phyloP scores from a whole-genome alignment of 768 basidiomycete genomes.

The Hirschioporus abietinus region DNA sequence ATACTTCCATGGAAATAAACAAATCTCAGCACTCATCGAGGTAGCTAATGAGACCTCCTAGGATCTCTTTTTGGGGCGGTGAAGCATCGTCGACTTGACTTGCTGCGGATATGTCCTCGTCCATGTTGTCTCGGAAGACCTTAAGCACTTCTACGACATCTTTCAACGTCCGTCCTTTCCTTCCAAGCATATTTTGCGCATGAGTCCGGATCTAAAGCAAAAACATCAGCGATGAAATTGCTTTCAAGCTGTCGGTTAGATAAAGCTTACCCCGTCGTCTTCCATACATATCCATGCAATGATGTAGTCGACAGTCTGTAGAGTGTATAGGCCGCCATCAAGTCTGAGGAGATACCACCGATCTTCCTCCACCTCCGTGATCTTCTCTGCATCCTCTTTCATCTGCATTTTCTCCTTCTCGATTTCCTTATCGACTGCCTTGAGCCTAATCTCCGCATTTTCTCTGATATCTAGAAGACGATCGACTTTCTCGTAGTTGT shows the following conservation, averaged over 20 bases:
- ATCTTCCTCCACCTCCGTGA: constrained; percentile 61
- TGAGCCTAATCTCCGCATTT: constrained; percentile 54
- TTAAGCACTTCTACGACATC: constrained; percentile 69
- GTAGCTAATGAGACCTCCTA: constrained; percentile 62
- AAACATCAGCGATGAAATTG: constrained; percentile 5
- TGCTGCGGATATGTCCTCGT: constrained; percentile 37
- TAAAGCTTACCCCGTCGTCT: constrained; percentile 82
- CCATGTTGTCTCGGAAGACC: constrained; percentile 70
- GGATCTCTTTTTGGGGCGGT: constrained; percentile 59
- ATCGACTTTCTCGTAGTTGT: constrained; percentile 90
- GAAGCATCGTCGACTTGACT: constrained; percentile 26
- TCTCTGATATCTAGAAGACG: constrained; percentile 87
- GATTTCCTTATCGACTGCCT: constrained; percentile 59
- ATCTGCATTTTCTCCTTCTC: constrained; percentile 61
- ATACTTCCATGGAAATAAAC: constrained; percentile 4
- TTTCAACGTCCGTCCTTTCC: constrained; percentile 64
- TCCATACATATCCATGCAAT: constrained; percentile 96
- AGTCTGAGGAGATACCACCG: constrained; percentile 81
- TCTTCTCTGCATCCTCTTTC: constrained; percentile 46
- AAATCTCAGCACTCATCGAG: constrained; percentile 37
- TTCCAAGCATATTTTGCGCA: constrained; percentile 64
- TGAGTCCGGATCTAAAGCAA: constrained; percentile 67
- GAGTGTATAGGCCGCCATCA: constrained; percentile 80
- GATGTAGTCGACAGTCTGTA: constrained; percentile 92
- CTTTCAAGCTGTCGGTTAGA: constrained; percentile 3